These are phyloP conservation scores for Zasmidium citrigriseum DNA, from an alignment of 2,329 filamentous ascomycete species.

Conservation along the genomic window DNA sequence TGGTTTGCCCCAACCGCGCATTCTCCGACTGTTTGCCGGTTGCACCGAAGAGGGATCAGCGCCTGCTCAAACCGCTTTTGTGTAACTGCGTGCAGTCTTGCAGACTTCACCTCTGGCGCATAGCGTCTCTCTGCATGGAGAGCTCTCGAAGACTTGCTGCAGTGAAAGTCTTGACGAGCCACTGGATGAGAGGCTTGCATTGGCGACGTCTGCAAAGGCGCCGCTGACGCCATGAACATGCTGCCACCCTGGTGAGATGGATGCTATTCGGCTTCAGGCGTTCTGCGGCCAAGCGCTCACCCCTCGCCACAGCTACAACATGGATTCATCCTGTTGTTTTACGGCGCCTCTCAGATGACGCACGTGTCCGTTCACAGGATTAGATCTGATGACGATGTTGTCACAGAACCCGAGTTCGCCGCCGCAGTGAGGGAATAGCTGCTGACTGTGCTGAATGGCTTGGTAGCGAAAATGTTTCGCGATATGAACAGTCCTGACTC, in stretches of 20 bases:
- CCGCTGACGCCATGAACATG: background rate
- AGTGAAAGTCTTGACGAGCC: background rate
- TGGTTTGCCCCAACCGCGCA: background rate
- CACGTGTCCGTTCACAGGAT: background rate
- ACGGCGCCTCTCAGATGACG: background rate
- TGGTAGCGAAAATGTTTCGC: background rate
- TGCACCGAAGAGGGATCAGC: background rate
- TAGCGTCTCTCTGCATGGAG: background rate
- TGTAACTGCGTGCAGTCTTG: background rate
- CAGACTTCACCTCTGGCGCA: background rate
- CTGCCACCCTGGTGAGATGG: background rate
- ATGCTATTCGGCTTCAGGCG: no score
- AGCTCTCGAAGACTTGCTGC: background rate
- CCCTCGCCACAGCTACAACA: background rate
- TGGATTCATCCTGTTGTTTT: background rate
- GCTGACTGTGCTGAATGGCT: background rate
- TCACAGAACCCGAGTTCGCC: background rate
- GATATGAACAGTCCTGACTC: background rate
- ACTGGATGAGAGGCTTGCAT: background rate
- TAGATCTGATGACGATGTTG: background rate
- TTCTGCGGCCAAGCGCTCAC: background rate
- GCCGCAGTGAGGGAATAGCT: background rate
- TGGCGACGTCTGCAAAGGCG: background rate
- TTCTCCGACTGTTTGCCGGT: background rate
- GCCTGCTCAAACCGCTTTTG: background rate